Conservation (phyloP, 306 rosid genomes). For the Inga laurina region DNA sequence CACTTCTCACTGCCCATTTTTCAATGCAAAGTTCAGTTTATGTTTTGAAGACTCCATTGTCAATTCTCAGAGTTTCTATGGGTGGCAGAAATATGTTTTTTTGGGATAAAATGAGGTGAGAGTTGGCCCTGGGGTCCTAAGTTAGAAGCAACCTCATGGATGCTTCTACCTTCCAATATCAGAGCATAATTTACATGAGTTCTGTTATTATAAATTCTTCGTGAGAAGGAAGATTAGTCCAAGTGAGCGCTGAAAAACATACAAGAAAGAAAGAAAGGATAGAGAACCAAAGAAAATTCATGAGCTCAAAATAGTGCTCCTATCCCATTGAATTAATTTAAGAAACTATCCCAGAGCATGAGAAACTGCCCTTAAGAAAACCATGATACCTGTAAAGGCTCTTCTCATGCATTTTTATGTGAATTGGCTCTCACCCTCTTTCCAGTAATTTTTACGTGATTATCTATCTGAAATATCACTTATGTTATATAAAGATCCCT, state of each 20-base stretch:
- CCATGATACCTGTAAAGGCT: not conserved
- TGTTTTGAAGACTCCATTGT: conserved; percentile 5
- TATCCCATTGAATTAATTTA: not conserved
- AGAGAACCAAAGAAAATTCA: not conserved
- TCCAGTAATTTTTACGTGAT: not conserved
- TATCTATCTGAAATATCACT: conserved; percentile 2
- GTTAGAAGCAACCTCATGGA: not conserved
- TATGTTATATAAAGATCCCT: not conserved
- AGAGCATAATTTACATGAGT: not conserved
- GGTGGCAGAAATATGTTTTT: not conserved
- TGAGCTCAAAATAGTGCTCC: not conserved
- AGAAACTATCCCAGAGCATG: not conserved
- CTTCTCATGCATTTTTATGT: not conserved
- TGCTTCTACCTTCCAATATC: not conserved
- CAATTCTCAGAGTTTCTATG: not conserved
- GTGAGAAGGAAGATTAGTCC: not conserved
- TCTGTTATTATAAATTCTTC: not conserved
- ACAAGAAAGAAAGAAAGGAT: not conserved
- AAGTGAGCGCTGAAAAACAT: not conserved
- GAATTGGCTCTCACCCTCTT: not conserved
- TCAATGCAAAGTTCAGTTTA: not conserved
- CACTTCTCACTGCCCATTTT: not conserved
- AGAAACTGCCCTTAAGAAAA: not conserved
- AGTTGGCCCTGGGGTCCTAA: not conserved
- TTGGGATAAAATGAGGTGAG: not conserved